Base-by-base conservation (phyloP, 306 rosid species). In the Urtica urens region DNA sequence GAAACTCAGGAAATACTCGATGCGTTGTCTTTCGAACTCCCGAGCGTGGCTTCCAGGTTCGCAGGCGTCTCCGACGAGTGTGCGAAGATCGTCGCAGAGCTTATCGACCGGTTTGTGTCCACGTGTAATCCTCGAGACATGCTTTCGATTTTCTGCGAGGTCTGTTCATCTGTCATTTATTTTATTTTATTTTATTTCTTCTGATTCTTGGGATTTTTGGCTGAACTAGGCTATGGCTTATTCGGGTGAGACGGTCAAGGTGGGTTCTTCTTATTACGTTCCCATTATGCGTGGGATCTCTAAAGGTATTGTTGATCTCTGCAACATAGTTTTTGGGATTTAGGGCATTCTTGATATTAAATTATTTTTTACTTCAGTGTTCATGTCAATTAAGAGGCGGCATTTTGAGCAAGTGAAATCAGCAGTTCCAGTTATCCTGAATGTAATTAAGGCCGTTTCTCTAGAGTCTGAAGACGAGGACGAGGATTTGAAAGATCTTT, bases 141-240 rank as follows among this genome's bases (percentile, higher is more conserved):
- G 95, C 83, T 81, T 59, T 59, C 94, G 22, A 48, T 81, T 75
- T 80, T 90, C 54, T 76, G 99, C 41, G 81, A 77, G 61, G 79
- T 72, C 46, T 47, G 78, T 55, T 55, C 49, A 20, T 6, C 15
- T 23, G 9, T 14, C 12, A 21, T n/a, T 24, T 23, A 41, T 35
- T 18, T 22, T 11, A 13, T 7, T 23, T 53, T 4, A 14, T 48
- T 7, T n/a, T n/a, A 22, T 58, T 19, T 45, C 18, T 55, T 60
- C 58, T 74, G 58, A 59, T 29, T 41, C 64, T 52, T 56, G 12
- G 17, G 27, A 25, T 63, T 68, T 65, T 59, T 14, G 20, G 58
- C 51, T 77, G 59, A 55, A 55, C 47, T 85, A 90, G 95, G 78
- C 87, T 33, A 64, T 90, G 59, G 80, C 62, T 46, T 55, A 45